A percentile compares a stretch with the other conserved stretches of the same genome.
These are phyloP conservation scores for Trichoderma breve DNA, from an alignment of 2,329 filamentous ascomycete species.

Conservation along the genomic window DNA sequence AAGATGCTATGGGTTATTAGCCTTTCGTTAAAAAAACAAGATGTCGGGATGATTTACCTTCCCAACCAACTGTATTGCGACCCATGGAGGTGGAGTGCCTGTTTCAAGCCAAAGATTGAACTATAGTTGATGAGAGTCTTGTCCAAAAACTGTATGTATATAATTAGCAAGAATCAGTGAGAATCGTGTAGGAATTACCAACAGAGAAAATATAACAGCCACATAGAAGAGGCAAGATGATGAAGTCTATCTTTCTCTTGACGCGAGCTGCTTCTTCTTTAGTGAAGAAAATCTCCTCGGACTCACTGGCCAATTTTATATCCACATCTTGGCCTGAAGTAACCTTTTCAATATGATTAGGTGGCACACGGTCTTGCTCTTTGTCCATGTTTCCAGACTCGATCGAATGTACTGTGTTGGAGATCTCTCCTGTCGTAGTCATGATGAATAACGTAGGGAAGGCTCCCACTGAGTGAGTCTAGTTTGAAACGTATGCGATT, in stretches of 20 bases:
- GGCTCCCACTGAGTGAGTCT: background rate
- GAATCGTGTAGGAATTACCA: background rate
- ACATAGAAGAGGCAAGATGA: background rate
- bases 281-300: background rate
- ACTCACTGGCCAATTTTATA: background rate
- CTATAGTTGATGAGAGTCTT: constrained; percentile 1
- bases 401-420: background rate
- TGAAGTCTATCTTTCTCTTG: background rate
- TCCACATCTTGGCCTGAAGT: background rate
- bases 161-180: background rate
- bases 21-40: background rate
- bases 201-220: background rate
- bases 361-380: background rate
- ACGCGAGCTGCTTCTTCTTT: background rate
- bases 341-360: background rate
- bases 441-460: background rate
- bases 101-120: background rate
- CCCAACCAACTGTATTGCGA: background rate
- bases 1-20: background rate
- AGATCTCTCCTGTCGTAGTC: background rate
- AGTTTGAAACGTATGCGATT: background rate
- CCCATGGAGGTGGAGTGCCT: background rate
- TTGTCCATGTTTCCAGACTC: background rate
- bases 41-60: background rate
- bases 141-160: background rate